Evolutionary conservation across 1,139 yeast genomes (phyloP).

Genomic region (Yamadazyma blattariae): DNA sequence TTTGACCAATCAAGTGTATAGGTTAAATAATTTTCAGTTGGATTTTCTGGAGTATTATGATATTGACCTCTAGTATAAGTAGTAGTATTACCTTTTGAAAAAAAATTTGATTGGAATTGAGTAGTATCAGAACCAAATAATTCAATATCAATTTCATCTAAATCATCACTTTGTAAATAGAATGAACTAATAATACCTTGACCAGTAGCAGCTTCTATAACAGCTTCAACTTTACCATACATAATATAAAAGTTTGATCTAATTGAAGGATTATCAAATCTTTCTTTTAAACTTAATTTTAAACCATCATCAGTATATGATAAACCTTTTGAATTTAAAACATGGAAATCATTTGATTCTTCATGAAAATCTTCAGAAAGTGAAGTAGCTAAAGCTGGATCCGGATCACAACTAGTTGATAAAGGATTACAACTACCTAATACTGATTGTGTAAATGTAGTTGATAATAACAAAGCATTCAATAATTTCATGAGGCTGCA

Average conservation of each 20-base stretch:
- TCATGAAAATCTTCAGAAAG: constrained; percentile 47
- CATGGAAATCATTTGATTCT: constrained; percentile 40
- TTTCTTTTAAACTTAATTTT: constrained; percentile 53
- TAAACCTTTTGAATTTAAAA: constrained; percentile 23
- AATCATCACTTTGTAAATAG: constrained; percentile 78
- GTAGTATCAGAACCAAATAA: constrained; percentile 75
- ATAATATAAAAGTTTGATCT: constrained; percentile 76
- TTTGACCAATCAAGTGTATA: constrained; percentile 83
- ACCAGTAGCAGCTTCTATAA: constrained; percentile 70
- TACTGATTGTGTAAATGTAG: constrained; percentile 6
- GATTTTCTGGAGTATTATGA: constrained; percentile 52
- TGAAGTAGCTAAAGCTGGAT: constrained; percentile 56
- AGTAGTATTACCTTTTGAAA: constrained; percentile 73
- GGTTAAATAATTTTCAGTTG: constrained; percentile 56
- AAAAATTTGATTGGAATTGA: constrained; percentile 77
- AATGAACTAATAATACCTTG: constrained; percentile 76
- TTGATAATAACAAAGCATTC: constrained; percentile 8
- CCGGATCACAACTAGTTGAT: constrained; percentile 31
- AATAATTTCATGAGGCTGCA: constrained; percentile 10
- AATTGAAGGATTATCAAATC: constrained; percentile 74
- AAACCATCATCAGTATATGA: constrained; percentile 45
- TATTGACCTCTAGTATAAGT: constrained; percentile 80
- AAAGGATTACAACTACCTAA: constrained; percentile 33
- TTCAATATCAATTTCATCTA: constrained; percentile 85
- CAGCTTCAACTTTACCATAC: constrained; percentile 81